phyloP scores from a whole-genome alignment of 2,329 filamentous ascomycete genomes.

The Sporothrix inflata region DNA sequence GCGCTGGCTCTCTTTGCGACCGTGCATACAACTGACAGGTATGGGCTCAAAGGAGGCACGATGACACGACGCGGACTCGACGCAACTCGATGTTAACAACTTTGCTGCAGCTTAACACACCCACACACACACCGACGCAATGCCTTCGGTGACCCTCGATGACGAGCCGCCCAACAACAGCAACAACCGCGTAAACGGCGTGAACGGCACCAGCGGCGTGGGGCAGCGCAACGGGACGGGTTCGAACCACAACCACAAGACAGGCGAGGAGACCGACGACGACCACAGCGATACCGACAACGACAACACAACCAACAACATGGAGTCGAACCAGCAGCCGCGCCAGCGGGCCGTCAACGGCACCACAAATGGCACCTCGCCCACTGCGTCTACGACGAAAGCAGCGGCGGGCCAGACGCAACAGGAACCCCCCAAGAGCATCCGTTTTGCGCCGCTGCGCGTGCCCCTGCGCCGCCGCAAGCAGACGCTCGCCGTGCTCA shows the following conservation, averaged over 20 bases:
- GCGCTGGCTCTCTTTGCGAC: neutral
- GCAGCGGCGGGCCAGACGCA: neutral
- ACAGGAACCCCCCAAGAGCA: slow-evolving; percentile 44
- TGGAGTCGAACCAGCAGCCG: neutral
- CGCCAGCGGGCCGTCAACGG: neutral
- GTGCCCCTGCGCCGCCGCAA: slow-evolving; percentile 71
- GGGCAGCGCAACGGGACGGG: neutral
- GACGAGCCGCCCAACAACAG: neutral
- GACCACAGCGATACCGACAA: neutral
- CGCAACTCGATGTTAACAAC: neutral
- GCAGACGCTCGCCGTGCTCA: slow-evolving; percentile 77
- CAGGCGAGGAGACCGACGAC: neutral
- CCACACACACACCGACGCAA: neutral
- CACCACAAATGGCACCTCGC: neutral
- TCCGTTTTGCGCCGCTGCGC: slow-evolving; percentile 82
- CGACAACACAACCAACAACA: neutral
- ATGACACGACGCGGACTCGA: neutral
- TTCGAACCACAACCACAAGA: neutral
- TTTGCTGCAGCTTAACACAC: neutral
- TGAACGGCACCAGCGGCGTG: neutral
- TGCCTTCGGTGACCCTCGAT: slow-evolving; percentile 8
- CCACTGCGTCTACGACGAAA: neutral
- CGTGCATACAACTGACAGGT: neutral
- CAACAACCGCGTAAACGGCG: neutral
- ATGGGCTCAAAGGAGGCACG: neutral